A percentile compares a stretch with the other conserved stretches of the same genome.
Conservation (phyloP, 1,139 yeast genomes). For the Scheffersomyces parashehatae region DNA sequence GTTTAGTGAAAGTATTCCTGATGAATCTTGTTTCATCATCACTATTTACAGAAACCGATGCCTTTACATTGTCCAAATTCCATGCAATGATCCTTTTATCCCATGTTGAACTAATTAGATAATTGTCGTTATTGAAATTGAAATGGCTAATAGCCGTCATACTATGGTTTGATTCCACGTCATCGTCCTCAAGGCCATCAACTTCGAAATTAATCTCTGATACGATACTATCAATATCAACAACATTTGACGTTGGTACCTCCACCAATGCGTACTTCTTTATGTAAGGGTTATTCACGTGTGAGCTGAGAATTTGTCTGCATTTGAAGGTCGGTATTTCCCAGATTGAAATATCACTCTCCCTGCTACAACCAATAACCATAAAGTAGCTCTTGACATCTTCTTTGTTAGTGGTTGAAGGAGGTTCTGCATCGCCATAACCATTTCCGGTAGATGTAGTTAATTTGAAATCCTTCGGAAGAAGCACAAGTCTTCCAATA, state of each 20-base stretch:
- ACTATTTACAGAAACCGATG: constrained; percentile 24
- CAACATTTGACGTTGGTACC: constrained; percentile 22
- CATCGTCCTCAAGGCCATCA: constrained; percentile 9
- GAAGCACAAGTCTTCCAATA: constrained; percentile 44
- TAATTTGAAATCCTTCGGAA: constrained; percentile 33
- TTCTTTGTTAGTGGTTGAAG: neutral
- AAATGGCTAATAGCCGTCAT: constrained; percentile 15
- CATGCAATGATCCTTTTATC: constrained; percentile 33
- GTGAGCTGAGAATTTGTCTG: constrained; percentile 50
- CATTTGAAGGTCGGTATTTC: constrained; percentile 70
- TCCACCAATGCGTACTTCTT: constrained; percentile 36
- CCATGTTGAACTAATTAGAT: constrained; percentile 28
- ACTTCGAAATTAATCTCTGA: constrained; percentile 9
- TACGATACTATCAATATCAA: constrained; percentile 17
- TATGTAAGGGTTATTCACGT: constrained; percentile 28
- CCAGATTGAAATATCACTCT: constrained; percentile 70
- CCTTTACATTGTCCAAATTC: constrained; percentile 26
- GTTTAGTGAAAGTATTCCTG: constrained; percentile 7
- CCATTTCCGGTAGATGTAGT: constrained; percentile 1
- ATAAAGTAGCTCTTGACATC: constrained; percentile 31
- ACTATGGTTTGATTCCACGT: constrained; percentile 9
- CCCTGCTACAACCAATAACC: constrained; percentile 67
- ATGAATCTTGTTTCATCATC: constrained; percentile 11
- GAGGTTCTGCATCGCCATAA: no score
- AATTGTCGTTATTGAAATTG: constrained; percentile 6